A percentile compares a stretch with the other conserved stretches of the same genome.
Evolutionary conservation across 768 basidiomycete genomes (phyloP).

Genomic region (Russula sp.): DNA sequence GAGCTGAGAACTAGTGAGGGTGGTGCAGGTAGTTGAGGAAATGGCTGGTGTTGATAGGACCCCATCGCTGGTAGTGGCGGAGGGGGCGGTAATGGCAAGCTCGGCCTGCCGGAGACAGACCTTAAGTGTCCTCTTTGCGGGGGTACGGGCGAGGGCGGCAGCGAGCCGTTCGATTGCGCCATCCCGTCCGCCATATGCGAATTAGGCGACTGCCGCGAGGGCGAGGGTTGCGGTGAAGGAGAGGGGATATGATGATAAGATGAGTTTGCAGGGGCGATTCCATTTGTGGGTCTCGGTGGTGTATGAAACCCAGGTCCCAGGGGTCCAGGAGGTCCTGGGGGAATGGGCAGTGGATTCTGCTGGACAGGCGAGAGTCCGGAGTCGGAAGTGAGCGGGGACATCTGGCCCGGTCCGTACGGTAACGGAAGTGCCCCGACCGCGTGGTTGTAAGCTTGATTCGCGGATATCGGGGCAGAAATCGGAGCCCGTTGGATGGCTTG

Average conservation of each 20-base stretch:
- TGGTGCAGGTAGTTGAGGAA: conserved; percentile 22
- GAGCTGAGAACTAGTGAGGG: conserved; percentile 13
- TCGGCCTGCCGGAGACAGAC: conserved; percentile 38
- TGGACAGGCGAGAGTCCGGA: background rate
- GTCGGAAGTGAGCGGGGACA: background rate
- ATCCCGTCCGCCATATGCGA: conserved; percentile 5
- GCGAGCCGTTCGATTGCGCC: conserved; percentile 23
- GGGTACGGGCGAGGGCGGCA: conserved; percentile 15
- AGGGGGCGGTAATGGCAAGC: conserved; percentile 41
- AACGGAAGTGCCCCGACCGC: background rate
- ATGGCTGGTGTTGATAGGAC: conserved; percentile 30
- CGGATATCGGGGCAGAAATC: conserved; percentile 1
- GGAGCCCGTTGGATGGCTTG: conserved; percentile 6
- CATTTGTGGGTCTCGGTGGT: conserved; percentile 3
- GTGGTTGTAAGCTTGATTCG: conserved; percentile 14
- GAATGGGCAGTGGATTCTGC: conserved; percentile 22
- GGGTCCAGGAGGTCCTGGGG: conserved; percentile 25
- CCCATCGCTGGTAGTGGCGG: conserved; percentile 32
- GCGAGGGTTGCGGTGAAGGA: conserved; percentile 21
- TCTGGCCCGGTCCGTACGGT: conserved; percentile 2
- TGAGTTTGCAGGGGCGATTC: background rate
- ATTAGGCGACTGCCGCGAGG: conserved; percentile 11
- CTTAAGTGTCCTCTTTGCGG: conserved; percentile 11
- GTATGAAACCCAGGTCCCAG: conserved; percentile 20
- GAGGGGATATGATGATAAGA: conserved; percentile 17